A percentile compares a stretch with the other conserved stretches of the same genome.
phyloP scores from a whole-genome alignment of 768 basidiomycete species.

The Fomitopsis pulvina region DNA sequence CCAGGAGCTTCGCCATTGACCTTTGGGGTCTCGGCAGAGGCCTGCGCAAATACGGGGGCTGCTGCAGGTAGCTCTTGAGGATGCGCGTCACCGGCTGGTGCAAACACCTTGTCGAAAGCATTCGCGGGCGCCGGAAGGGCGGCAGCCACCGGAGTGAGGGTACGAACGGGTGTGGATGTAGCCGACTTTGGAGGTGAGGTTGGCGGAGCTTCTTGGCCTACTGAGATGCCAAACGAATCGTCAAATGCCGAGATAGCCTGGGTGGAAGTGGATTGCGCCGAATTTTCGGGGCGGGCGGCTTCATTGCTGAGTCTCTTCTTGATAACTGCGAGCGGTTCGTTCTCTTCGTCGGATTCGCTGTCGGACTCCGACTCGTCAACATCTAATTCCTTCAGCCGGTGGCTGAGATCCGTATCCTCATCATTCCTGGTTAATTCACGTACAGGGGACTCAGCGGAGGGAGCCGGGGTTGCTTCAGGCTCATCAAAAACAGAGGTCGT shows the following conservation, averaged over 20 bases:
- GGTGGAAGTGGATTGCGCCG: conserved; percentile 15
- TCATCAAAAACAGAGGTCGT: background rate
- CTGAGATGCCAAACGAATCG: conserved; percentile 44
- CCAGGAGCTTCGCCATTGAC: conserved; percentile 14
- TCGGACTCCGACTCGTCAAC: conserved; percentile 42
- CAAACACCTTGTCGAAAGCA: conserved; percentile 12
- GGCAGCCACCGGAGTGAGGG: conserved; percentile 9
- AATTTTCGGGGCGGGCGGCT: conserved; percentile 5
- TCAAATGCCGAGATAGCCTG: conserved; percentile 38
- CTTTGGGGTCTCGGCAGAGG: conserved; percentile 6
- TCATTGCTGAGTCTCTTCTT: conserved; percentile 14
- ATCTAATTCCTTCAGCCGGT: conserved; percentile 54
- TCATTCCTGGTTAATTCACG: conserved; percentile 7
- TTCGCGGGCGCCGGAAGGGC: conserved; percentile 18
- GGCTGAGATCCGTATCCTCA: conserved; percentile 44
- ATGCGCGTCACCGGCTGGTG: conserved; percentile 4
- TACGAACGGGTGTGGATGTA: conserved; percentile 11
- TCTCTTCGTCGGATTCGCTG: conserved; percentile 28
- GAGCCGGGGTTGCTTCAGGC: background rate
- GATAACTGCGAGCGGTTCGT: conserved; percentile 23
- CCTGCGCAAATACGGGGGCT: conserved; percentile 8
- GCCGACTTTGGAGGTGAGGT: conserved; percentile 11
- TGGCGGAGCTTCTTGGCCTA: conserved; percentile 11
- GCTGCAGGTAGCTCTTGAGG: conserved; percentile 1
- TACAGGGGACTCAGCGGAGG: conserved; percentile 4